Conservation (phyloP, 495 filamentous ascomycete species). For the Talaromyces proteolyticus region DNA sequence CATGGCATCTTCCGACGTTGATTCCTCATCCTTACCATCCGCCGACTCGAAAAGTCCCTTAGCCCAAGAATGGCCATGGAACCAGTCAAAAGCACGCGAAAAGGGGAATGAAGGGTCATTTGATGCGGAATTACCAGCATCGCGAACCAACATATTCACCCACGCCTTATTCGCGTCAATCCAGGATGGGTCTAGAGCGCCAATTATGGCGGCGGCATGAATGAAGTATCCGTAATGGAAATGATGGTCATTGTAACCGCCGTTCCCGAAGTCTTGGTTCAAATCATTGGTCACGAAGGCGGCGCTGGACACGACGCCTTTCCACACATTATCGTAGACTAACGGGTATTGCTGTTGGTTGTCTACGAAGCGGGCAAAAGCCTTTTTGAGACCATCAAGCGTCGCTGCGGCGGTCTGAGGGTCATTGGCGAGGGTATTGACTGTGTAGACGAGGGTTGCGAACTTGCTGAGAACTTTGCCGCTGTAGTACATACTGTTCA, state of each 20-base stretch:
- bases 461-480: conserved; percentile 93
- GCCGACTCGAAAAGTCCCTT: conserved; percentile 87
- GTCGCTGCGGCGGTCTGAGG: conserved; percentile 52
- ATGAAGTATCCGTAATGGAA: conserved; percentile 92
- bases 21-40: conserved; percentile 92
- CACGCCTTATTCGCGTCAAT: conserved; percentile 65
- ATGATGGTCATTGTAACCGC: conserved; percentile 93
- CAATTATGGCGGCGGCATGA: conserved; percentile 81
- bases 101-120: conserved; percentile 76
- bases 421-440: conserved; percentile 61
- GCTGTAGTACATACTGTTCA: conserved; percentile 91
- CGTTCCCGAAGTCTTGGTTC: conserved; percentile 75
- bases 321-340: conserved; percentile 79
- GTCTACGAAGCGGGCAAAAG: conserved; percentile 68
- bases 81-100: conserved; percentile 89
- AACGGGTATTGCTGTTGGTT: conserved; percentile 77
- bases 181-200: conserved; percentile 73
- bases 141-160: conserved; percentile 73
- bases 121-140: conserved; percentile 69
- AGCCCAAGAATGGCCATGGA: conserved; percentile 92
- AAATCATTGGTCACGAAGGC: conserved; percentile 68
- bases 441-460: conserved; percentile 63
- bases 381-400: conserved; percentile 61
- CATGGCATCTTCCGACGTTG: conserved; percentile 84
- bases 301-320: conserved; percentile 76